These are phyloP conservation scores for Pharus latifolius DNA, from an alignment of 176 grass and related monocot genomes.

Conservation along the genomic window DNA sequence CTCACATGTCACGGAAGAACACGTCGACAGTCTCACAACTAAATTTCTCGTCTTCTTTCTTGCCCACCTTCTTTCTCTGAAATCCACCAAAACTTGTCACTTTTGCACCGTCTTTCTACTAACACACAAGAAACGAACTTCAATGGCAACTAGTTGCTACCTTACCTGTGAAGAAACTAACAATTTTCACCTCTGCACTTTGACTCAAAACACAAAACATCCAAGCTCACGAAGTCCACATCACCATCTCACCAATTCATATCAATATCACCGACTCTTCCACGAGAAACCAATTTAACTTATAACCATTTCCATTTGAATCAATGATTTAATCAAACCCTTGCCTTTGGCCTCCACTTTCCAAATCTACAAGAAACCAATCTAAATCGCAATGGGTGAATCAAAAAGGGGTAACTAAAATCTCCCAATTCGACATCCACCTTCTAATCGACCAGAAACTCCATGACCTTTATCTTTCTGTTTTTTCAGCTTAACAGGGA, in stretches of 20 bases:
- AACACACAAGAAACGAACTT: neutral
- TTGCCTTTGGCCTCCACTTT: no score
- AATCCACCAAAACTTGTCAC: neutral
- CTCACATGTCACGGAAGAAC: neutral
- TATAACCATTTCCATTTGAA: no score
- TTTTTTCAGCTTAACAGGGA: no score
- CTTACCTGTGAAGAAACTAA: neutral
- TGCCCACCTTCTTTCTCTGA: neutral
- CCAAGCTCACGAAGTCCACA: neutral
- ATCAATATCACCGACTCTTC: neutral
- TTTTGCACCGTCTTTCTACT: neutral
- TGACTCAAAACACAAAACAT: neutral
- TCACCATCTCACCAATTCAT: neutral
- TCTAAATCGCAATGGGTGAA: no score
- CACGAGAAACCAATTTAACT: neutral
- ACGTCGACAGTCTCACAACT: slow-evolving; percentile 10
- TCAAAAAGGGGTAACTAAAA: no score
- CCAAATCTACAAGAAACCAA: no score
- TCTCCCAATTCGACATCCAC: no score
- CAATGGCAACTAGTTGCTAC: neutral
- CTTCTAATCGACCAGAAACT: no score
- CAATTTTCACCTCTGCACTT: neutral
- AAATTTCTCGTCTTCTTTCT: neutral
- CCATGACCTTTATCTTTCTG: no score
- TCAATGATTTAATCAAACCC: no score